Evolutionary conservation across 345 rosid species (phyloP).

Genomic region (Gossypium anomalum): DNA sequence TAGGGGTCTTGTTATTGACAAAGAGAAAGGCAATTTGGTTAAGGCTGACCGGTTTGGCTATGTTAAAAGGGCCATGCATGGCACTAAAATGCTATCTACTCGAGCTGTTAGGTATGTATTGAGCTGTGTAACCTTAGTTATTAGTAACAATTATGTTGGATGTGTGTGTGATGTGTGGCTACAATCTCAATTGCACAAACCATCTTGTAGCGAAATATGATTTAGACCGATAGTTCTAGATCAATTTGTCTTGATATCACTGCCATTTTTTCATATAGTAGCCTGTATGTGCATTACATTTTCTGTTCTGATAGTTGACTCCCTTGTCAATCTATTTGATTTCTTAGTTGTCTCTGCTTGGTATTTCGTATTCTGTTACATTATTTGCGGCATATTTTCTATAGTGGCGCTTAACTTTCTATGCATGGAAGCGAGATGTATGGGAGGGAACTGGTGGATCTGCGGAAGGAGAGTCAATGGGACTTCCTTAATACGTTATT

Average conservation of each 20-base stretch:
- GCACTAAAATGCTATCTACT: slow-evolving; percentile 81
- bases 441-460: slow-evolving; percentile 90
- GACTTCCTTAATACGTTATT: slow-evolving; percentile 88
- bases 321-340: not conserved
- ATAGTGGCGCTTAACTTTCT: slow-evolving; percentile 36
- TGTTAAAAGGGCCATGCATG: slow-evolving; percentile 94
- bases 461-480: slow-evolving; percentile 89
- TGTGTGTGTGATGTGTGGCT: not conserved
- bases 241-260: not conserved
- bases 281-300: slow-evolving; percentile 2
- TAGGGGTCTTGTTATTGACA: slow-evolving; percentile 95
- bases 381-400: slow-evolving; percentile 29
- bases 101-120: slow-evolving; percentile 69
- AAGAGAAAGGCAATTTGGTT: slow-evolving; percentile 91
- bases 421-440: slow-evolving; percentile 77
- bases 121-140: slow-evolving; percentile 8
- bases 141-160: not conserved
- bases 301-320: not conserved
- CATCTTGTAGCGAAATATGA: not conserved
- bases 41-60: slow-evolving; percentile 97
- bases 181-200: not conserved
- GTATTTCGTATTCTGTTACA: slow-evolving; percentile 14
- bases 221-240: not conserved
- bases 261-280: not conserved
- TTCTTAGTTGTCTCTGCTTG: not conserved